A percentile compares a stretch with the other conserved stretches of the same genome.
Evolutionary conservation across 1,284 basidiomycete genomes (phyloP).

Genomic region (Trametes versicolor): DNA sequence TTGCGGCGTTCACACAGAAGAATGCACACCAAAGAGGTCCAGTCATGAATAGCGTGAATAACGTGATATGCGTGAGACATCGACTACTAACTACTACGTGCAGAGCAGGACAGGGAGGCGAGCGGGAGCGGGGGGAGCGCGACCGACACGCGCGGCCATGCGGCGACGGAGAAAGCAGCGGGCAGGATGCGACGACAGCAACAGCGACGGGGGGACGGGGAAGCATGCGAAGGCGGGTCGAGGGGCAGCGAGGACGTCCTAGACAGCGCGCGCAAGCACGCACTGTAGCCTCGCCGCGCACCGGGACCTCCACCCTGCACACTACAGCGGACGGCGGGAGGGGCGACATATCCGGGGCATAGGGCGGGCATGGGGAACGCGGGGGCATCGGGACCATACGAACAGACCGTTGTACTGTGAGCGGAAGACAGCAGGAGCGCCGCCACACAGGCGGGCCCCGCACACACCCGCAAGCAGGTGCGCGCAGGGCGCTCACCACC

Average conservation of each 20-base stretch:
- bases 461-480: conserved; percentile 35
- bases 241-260: conserved; percentile 13
- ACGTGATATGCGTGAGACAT: conserved; percentile 35
- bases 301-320: conserved; percentile 6
- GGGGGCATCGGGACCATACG: conserved; percentile 17
- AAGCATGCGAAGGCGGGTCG: neutral
- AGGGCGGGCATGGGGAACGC: conserved; percentile 29
- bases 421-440: conserved; percentile 3
- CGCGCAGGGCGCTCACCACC: conserved; percentile 28
- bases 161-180: conserved; percentile 21
- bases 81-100: conserved; percentile 34
- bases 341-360: conserved; percentile 34
- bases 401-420: conserved; percentile 14
- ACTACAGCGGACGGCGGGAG: conserved; percentile 13
- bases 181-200: conserved; percentile 11
- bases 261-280: conserved; percentile 32
- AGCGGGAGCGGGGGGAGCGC: conserved; percentile 4
- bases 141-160: conserved; percentile 27
- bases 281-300: conserved; percentile 23
- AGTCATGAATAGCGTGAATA: conserved; percentile 37
- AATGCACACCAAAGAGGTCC: conserved; percentile 3
- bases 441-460: conserved; percentile 24
- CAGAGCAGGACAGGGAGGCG: conserved; percentile 19
- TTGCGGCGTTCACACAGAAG: neutral
- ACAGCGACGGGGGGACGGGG: conserved; percentile 9